These are phyloP conservation scores for Aspergillus ibericus DNA, from an alignment of 2,329 filamentous ascomycete genomes.

Conservation along the genomic window DNA sequence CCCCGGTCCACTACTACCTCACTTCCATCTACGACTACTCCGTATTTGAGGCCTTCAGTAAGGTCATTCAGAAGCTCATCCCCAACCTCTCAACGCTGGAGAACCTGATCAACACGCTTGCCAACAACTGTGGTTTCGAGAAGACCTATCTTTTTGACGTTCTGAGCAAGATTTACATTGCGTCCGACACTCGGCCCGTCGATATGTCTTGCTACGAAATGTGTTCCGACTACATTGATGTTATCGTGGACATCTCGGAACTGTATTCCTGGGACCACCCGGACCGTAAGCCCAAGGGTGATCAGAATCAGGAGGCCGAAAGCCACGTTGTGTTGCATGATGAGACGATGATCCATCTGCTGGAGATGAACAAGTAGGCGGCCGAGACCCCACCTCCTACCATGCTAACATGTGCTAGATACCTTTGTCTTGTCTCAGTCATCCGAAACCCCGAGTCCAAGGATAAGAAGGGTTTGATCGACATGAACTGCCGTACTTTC, in stretches of 20 bases:
- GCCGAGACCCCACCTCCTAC: not conserved
- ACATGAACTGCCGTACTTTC: conserved; percentile 66
- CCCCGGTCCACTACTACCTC: conserved; percentile 89
- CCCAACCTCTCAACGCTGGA: conserved; percentile 91
- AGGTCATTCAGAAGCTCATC: conserved; percentile 96
- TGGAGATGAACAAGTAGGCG: conserved; percentile 66
- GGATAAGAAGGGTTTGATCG: conserved; percentile 64
- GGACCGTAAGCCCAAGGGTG: conserved; percentile 41
- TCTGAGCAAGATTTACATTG: conserved; percentile 97
- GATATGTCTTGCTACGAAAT: conserved; percentile 98
- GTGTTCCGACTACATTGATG: conserved; percentile 97
- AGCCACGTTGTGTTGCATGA: conserved; percentile 64
- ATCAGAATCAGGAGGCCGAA: conserved; percentile 57
- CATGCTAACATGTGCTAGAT: conserved; percentile 44
- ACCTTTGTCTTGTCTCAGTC: conserved; percentile 63
- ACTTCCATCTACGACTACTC: conserved; percentile 98
- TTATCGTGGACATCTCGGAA: conserved; percentile 95
- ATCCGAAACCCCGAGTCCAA: conserved; percentile 65
- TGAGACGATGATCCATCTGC: conserved; percentile 62
- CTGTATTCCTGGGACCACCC: conserved; percentile 76
- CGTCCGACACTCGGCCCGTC: conserved; percentile 87
- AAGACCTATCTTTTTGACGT: conserved; percentile 99
- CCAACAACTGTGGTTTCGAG: conserved; percentile 90
- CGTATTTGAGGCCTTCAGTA: conserved; percentile 97
- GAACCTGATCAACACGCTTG: conserved; percentile 88